Evolutionary conservation across 2,329 filamentous ascomycete species (phyloP), one percentile per base, ranked within the genome.

Genomic region (Dactylonectria macrodidyma): DNA sequence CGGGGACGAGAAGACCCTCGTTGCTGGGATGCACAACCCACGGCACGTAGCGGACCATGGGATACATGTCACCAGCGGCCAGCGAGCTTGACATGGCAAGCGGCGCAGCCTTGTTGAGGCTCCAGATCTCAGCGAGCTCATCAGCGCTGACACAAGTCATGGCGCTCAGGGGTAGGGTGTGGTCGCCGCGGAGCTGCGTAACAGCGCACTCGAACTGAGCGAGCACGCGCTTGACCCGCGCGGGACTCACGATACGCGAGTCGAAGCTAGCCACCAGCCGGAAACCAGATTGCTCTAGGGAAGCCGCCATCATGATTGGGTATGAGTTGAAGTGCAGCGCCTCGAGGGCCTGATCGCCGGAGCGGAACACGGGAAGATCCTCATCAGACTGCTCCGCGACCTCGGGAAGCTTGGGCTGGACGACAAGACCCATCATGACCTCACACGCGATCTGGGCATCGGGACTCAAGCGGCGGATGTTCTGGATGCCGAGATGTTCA

Each of bases 261-360:
- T 92, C 89, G 72, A 90, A 91, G 71, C 89, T 90, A 4, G 89
- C 88, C 78, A 88, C 88, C 36, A 90, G 81, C 16, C 86, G 78
- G 73, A 91, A 87, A 1, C 86, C 84, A 50, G 83, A 79, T 2
- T 85, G 80, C 46, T 87, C 85, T 1, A 91, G 77, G 1, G 87
- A 89, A 70, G 89, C 91, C 46, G 91, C 89, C 41, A 92, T 79
- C 82, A 91, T 91, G 30, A 92, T 84, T 4, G 88, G 87, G 74
- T 91, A 91, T 0, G 84, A 85, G 74, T 86, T 86, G 72, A 86
- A 86, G 74, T 85, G 85, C 46, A 90, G 81, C 0, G 88, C 89
- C 69, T 90, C 88, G 19, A 87, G 84, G 0, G 88, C 88, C 0
- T 87, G 85, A 69, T 90, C 87, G 0, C 81, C 83, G 34, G 87